Evolutionary conservation across 805 yeast genomes (phyloP).

Genomic region (Wickerhamiella azymoides): DNA sequence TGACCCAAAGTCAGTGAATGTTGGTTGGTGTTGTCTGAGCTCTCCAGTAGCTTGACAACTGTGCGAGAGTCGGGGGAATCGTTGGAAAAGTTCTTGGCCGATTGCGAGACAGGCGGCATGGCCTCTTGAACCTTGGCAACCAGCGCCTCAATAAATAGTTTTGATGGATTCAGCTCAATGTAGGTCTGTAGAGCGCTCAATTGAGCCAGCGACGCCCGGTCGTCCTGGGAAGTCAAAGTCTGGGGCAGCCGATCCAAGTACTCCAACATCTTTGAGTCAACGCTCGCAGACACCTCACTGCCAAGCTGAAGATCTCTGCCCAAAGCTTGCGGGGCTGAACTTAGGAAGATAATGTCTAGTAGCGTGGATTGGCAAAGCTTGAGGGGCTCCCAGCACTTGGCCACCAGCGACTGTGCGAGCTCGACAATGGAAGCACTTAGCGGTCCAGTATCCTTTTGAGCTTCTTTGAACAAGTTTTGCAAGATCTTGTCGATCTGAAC

Average conservation of each 20-base stretch:
- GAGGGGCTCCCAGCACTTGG: constrained; percentile 4
- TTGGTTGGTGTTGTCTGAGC: background rate
- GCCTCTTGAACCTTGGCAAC: background rate
- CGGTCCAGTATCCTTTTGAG: background rate
- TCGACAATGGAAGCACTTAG: background rate
- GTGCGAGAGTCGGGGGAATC: background rate
- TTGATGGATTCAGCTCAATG: background rate
- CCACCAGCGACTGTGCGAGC: background rate
- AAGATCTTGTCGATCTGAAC: constrained; percentile 6
- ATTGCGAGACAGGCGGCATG: constrained; percentile 1
- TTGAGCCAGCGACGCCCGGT: background rate
- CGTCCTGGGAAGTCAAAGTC: constrained; percentile 10
- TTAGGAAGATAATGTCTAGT: background rate
- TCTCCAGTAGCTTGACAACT: background rate
- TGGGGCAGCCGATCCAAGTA: constrained; percentile 9
- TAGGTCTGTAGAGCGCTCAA: constrained; percentile 9
- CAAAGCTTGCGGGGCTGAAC: no score
- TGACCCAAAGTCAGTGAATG: background rate
- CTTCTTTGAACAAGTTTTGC: background rate
- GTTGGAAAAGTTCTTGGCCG: background rate
- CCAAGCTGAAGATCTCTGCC: background rate
- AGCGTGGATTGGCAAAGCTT: constrained; percentile 3
- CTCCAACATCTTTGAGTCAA: background rate
- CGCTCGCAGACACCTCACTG: background rate
- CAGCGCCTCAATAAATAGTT: constrained; percentile 1